Evolutionary conservation across 2,329 filamentous ascomycete genomes (phyloP), one percentile per base, ranked within the genome.

Genomic region (Tolypocladium sp.): DNA sequence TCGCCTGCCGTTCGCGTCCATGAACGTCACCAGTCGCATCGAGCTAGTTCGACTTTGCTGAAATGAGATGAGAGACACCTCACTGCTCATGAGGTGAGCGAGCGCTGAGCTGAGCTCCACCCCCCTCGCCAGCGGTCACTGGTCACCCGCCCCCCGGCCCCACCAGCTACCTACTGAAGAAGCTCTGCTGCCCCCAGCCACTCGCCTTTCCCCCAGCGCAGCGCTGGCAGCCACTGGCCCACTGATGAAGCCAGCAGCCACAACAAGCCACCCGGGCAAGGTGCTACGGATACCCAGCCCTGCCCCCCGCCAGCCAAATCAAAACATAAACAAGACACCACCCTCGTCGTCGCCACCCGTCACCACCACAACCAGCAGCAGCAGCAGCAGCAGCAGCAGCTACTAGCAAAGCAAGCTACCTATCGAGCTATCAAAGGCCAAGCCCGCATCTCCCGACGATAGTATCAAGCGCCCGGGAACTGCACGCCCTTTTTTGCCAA

Each of bases 251-350:
- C n/a, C 42, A 57, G 56, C 44, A 40, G 42, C 56, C 46, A 57
- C 42, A 22, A 20, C 40, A 30, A 46, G 25, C 22, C 44, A 13
- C 27, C 44, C 22, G 12, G 4, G 12, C 44, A 4, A 44, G 41
- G 22, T 30, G 22, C 44, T 27, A 13, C 12, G 10, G 22, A 40
- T 33, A 33, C 38, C 38, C 38, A 41, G 20, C 41, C 27, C 58
- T 1, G 20, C 38, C 12, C 58, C 44, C 35, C 38, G 49, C 57
- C 55, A 17, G 51, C 56, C 56, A 54, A 57, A 62, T 54, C 60
- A 62, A 62, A 60, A 62, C 58, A 60, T 58, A 60, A 60, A 62
- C 60, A 62, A 59, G 55, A 49, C 46, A 55, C 33, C 44, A 10
- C 46, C 52, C 42, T 35, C 37, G 25, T 15, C 40, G 40, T 56